Base-by-base conservation (phyloP, 2,329 filamentous ascomycete species). In the Elsinoe fawcettii region DNA sequence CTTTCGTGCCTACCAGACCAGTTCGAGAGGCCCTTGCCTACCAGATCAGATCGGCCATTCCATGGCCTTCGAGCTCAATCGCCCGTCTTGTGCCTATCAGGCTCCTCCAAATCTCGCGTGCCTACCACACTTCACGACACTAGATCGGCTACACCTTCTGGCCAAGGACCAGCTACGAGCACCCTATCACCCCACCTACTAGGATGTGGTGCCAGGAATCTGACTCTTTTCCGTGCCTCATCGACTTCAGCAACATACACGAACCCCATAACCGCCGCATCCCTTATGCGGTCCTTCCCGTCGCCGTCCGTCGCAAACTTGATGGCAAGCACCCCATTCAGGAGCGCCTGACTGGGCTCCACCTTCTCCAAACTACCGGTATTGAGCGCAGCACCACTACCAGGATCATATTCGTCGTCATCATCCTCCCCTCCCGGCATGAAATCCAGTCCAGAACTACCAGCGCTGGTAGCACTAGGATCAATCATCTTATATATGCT, bases 181-280 rank as follows among this genome's bases (percentile, higher is more conserved):
- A 92, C 90, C 66, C 85, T 80, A 63, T 87, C 82, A 0, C 89
- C 90, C 59, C 96, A 78, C 59, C 87, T 80, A 2, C 90, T 90
- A 55, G 87, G 88, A 60, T 96, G 84, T 1, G 93, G 93, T 16
- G 88, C 85, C 59, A 99, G 74, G 18, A 97, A 77, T 66, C 88
- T 87, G 30, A 96, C 77, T 69, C 88, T 87, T 63, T 84, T 84
- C 70, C 87, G 87, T 64, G 87, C 85, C 67, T 89, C 87, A 66
- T 99, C 91, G 3, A 97, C 89, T 60, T 96, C 89, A 0, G 89
- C 86, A 14, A 97, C 87, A 66, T 96, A 96, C 27, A 96, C 80
- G 67, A 95, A 99, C 0, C 93, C 93, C 80, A 95, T 87, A 27
- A 97, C 85, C 57, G 86, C 87, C 6, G 90, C 84, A 64, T 91